These are phyloP conservation scores for Nicotiana obtusifolia DNA, from an alignment of 257 asterid genomes.

Conservation along the genomic window DNA sequence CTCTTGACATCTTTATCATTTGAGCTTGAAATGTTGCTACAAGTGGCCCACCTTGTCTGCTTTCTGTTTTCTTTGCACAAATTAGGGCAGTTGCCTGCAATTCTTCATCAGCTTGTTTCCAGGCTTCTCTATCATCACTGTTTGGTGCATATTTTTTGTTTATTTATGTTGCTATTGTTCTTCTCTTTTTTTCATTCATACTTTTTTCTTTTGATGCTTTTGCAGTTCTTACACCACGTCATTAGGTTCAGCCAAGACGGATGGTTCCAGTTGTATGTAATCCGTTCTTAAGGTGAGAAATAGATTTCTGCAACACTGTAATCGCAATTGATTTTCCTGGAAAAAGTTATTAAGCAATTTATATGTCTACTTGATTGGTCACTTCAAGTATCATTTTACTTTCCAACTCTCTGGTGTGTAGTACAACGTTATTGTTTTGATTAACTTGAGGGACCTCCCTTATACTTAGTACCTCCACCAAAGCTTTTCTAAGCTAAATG, in stretches of 20 bases:
- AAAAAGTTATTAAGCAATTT: background rate
- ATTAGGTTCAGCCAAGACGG: constrained; percentile 25
- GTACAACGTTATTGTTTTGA: background rate
- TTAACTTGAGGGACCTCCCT: background rate
- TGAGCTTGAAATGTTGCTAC: constrained; percentile 5
- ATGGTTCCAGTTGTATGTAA: constrained; percentile 27
- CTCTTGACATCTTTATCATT: constrained; percentile 3
- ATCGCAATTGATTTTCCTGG: background rate
- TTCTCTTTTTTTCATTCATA: background rate
- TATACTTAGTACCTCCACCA: background rate
- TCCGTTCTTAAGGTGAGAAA: constrained; percentile 29
- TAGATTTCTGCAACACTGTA: background rate
- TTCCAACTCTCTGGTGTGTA: background rate
- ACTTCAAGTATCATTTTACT: background rate
- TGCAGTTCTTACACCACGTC: constrained; percentile 45
- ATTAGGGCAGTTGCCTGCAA: background rate
- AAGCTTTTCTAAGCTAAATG: background rate
- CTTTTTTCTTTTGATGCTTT: constrained; percentile 10
- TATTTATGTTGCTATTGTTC: background rate
- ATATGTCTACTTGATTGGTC: background rate
- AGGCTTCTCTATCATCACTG: background rate
- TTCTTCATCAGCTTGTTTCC: background rate
- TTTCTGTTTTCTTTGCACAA: background rate
- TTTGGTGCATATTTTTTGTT: background rate
- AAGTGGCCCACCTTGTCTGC: background rate